A percentile compares a stretch with the other conserved stretches of the same genome.
Evolutionary conservation across 2,329 filamentous ascomycete genomes (phyloP).

Genomic region (Apiospora pterosperma): DNA sequence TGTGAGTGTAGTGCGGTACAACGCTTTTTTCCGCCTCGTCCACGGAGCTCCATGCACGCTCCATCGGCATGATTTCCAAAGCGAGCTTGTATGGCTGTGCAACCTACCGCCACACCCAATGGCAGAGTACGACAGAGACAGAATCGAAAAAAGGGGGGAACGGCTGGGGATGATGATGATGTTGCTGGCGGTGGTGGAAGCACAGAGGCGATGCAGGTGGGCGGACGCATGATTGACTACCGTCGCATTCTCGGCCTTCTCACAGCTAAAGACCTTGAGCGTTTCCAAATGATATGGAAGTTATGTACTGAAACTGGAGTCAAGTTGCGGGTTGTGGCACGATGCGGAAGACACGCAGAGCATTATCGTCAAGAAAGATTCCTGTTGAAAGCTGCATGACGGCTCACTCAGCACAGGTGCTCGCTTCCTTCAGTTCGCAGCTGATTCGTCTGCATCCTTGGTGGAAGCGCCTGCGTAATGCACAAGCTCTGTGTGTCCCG

Average conservation of each 20-base stretch:
- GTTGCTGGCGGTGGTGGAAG: not conserved
- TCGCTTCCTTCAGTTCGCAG: not conserved
- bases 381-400: not conserved
- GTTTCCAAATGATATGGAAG: not conserved
- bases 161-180: too few relatives aligned
- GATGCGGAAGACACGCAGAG: not conserved
- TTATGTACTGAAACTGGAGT: not conserved
- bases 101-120: not conserved
- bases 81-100: not conserved
- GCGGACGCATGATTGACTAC: not conserved
- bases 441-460: not conserved
- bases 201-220: not conserved
- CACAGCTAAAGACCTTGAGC: not conserved
- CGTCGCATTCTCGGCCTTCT: not conserved
- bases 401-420: not conserved
- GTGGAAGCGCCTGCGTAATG: not conserved
- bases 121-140: not conserved
- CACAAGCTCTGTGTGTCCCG: not conserved
- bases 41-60: not conserved
- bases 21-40: too few relatives aligned
- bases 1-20: not conserved
- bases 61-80: not conserved
- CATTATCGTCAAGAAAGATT: not conserved
- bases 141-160: not conserved
- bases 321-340: not conserved